Evolutionary conservation across 2,329 filamentous ascomycete genomes (phyloP), one percentile per base, ranked within the genome.

Genomic region (Fulvia fulva): DNA sequence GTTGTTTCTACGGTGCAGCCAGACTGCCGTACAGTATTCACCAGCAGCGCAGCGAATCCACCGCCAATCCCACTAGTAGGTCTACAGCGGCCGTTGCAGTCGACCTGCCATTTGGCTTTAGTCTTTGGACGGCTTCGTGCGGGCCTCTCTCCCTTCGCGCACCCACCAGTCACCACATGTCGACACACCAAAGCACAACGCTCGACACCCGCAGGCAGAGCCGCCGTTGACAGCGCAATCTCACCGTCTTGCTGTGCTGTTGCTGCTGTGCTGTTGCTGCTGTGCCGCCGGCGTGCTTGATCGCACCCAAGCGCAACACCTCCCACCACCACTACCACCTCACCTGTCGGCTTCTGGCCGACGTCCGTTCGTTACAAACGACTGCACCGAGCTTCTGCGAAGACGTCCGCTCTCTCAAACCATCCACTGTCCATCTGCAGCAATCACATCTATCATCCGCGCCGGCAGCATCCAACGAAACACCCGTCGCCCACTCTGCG

Each of bases 321-420:
- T 16, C 7, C 14, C 57, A 50, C 53, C 51, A 55, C 34, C 30
- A 53, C 51, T 21, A 47, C n/a, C 23, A 50, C 28, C 41, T 37
- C 51, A 60, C 52, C 45, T 56, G 65, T 61, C 65, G 68, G 67
- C 66, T 63, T 69, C 59, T 59, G 56, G 66, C 66, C 67, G 65
- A 60, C 65, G 67, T 70, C 64, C 68, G 63, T 56, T 70, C 68
- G 67, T 67, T 70, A 56, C 60, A 56, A 32, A 45, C 58, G 52
- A 57, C 47, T 54, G 37, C 55, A 34, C 51, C 59, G 61, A 65
- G 55, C 66, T 64, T 67, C 64, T 65, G 65, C 62, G 65, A 67
- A 63, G 60, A 59, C 59, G 41, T 63, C 62, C 61, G 50, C 57
- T 62, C 63, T 26, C 53, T 63, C 64, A 44, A n/a, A 30, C 54